A percentile compares a stretch with the other conserved stretches of the same genome.
Conservation (phyloP, 73 alveolate species). For the Stentor roeselii region DNA sequence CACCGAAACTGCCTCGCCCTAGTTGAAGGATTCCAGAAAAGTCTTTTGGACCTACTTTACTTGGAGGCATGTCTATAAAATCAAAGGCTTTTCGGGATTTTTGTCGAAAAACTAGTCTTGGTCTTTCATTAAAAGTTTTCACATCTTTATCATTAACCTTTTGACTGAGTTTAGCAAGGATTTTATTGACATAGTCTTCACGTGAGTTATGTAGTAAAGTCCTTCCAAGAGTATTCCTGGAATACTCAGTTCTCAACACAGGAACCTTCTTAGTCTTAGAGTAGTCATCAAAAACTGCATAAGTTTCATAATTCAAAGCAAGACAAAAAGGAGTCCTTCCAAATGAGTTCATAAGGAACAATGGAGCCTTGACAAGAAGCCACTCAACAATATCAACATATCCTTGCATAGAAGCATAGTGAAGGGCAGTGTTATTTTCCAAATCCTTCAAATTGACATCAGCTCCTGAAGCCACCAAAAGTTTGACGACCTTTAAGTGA, state of each 20-base stretch:
- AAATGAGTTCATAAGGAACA: neutral
- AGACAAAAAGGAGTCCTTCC: neutral
- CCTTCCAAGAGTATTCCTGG: neutral
- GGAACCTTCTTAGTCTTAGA: neutral
- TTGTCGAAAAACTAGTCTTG: neutral
- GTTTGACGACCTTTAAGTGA: neutral
- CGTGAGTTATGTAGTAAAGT: constrained; percentile 20
- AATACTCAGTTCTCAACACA: neutral
- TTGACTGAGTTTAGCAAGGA: neutral
- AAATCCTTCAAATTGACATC: neutral
- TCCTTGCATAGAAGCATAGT: neutral
- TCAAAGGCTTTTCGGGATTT: neutral
- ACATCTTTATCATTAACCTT: neutral
- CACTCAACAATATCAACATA: neutral
- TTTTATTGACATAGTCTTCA: constrained; percentile 20
- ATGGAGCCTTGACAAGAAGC: neutral
- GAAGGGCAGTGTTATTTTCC: neutral
- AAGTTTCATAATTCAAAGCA: constrained; percentile 21
- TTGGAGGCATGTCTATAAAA: neutral
- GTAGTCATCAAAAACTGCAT: neutral
- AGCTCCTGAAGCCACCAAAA: neutral
- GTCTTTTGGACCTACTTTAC: constrained; percentile 13
- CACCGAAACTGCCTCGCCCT: constrained; percentile 16
- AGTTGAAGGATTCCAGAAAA: neutral
- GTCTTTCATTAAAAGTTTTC: constrained; percentile 14